A percentile compares a stretch with the other conserved stretches of the same genome.
phyloP scores from a whole-genome alignment of 768 basidiomycete species.

The Tylopilus cervinicoccineus region DNA sequence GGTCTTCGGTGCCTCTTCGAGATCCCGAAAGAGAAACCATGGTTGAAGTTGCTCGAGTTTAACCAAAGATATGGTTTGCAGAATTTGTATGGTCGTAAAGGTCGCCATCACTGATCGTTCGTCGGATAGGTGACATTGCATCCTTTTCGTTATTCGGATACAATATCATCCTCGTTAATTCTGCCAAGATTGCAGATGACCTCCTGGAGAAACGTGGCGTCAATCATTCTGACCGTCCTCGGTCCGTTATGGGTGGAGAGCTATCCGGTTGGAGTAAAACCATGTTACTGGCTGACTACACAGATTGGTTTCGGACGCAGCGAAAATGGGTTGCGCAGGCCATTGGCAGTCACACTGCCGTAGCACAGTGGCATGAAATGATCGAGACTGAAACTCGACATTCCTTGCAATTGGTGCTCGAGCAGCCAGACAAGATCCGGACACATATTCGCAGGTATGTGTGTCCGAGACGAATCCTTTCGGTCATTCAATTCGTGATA shows the following conservation, averaged over 20 bases:
- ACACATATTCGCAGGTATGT: slow-evolving; percentile 16
- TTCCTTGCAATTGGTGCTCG: slow-evolving; percentile 4
- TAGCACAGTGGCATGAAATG: slow-evolving; percentile 11
- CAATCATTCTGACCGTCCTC: slow-evolving; percentile 36
- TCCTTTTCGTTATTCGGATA: slow-evolving; percentile 16
- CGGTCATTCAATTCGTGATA: neutral
- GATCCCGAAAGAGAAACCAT: slow-evolving; percentile 8
- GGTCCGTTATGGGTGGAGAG: slow-evolving; percentile 18
- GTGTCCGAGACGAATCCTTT: neutral
- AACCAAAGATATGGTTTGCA: slow-evolving; percentile 12
- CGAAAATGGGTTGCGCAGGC: slow-evolving; percentile 20
- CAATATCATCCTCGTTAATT: slow-evolving; percentile 42
- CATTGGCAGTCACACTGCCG: slow-evolving; percentile 3
- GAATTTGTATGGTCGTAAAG: neutral
- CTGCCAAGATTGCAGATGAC: slow-evolving; percentile 38
- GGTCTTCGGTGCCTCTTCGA: slow-evolving; percentile 11
- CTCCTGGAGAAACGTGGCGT: slow-evolving; percentile 43
- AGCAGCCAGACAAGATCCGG: slow-evolving; percentile 6
- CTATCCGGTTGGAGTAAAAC: slow-evolving; percentile 20
- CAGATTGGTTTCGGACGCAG: slow-evolving; percentile 13
- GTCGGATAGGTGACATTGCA: slow-evolving; percentile 11
- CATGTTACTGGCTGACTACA: slow-evolving; percentile 13
- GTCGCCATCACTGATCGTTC: neutral
- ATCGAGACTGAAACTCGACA: slow-evolving; percentile 17
- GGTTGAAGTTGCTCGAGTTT: slow-evolving; percentile 10